Base-by-base conservation (phyloP, 2,329 filamentous ascomycete genomes). In the Pestalotiopsis sp. region DNA sequence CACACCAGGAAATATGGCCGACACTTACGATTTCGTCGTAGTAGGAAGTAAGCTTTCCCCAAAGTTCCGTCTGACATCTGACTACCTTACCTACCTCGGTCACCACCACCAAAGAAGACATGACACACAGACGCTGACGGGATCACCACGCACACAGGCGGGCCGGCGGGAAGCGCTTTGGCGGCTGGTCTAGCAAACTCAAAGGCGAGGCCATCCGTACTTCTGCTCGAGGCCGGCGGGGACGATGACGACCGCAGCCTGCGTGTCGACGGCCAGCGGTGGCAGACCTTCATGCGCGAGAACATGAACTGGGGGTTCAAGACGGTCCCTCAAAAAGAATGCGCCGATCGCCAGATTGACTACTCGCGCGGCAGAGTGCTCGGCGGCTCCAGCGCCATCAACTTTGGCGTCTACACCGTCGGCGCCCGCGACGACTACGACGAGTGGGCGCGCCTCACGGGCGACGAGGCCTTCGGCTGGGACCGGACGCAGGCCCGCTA, bases 361-460 rank as follows among this genome's bases (percentile, higher is more conserved):
- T 86, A 86, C 70, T 81, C 81, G 5, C 82, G 86, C 1, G 86
- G 87, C 0, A 81, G 81, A 64, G 84, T 83, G 0, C 76, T 89
- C 0, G 86, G 87, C 1, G 87, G 87, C 1, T 83, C 81, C 3
- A 84, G 79, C 65, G 84, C 85, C 7, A 85, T 88, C 71, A 89
- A 89, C 73, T 88, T 88, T 68, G 82, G 83, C 17, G 83, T 85
- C 14, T 90, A 82, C 75, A 85, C 82, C 3, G 72, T 86, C 31
- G 90, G 90, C 2, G 83, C 87, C 1, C 79, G 81, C 1, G 87
- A 88, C 65, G 90, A 92, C 71, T 91, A 88, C 69, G 83, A 92
- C 36, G 82, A 87, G 66, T 91, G 89, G 88, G 88, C 88, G 1
- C 78, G 81, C 0, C 70, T 85, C 2, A 85, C 88, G 0, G 87